Evolutionary conservation across 495 filamentous ascomycete genomes (phyloP).

Genomic region (Penicillium odoratum): DNA sequence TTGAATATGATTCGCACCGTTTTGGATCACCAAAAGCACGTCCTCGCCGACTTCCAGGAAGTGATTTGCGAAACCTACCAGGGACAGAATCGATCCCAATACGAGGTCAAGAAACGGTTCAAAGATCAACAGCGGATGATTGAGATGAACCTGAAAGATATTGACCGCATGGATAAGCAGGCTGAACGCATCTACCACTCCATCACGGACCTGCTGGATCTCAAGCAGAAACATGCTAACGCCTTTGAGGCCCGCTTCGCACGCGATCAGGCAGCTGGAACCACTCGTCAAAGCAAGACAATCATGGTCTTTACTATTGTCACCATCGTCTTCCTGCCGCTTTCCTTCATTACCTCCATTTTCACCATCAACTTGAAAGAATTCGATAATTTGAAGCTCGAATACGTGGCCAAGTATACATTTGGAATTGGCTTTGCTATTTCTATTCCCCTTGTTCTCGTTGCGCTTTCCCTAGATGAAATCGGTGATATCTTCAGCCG

Average conservation of each 20-base stretch:
- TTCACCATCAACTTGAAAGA: constrained; percentile 65
- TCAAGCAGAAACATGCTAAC: constrained; percentile 70
- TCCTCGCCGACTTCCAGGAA: constrained; percentile 56
- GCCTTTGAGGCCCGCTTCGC: constrained; percentile 69
- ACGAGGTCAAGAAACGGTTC: constrained; percentile 58
- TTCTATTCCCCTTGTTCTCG: constrained; percentile 58
- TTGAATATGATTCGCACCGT: constrained; percentile 69
- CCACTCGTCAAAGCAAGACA: constrained; percentile 66
- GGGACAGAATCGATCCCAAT: constrained; percentile 42
- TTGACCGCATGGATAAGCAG: constrained; percentile 68
- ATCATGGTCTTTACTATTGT: constrained; percentile 77
- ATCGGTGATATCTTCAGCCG: constrained; percentile 45
- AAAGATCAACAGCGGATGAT: constrained; percentile 62
- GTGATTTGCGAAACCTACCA: constrained; percentile 53
- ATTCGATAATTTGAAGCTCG: constrained; percentile 50
- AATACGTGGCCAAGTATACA: constrained; percentile 62
- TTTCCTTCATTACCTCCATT: constrained; percentile 66
- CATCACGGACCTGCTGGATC: constrained; percentile 61
- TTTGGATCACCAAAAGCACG: constrained; percentile 56
- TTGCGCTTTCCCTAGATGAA: constrained; percentile 59
- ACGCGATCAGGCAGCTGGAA: constrained; percentile 63
- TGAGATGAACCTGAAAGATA: constrained; percentile 62
- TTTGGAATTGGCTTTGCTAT: constrained; percentile 70
- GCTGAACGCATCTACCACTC: constrained; percentile 63
- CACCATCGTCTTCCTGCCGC: constrained; percentile 66